These are phyloP conservation scores for Amylostereum areolatum DNA, from an alignment of 1,284 basidiomycete species.

Conservation along the genomic window DNA sequence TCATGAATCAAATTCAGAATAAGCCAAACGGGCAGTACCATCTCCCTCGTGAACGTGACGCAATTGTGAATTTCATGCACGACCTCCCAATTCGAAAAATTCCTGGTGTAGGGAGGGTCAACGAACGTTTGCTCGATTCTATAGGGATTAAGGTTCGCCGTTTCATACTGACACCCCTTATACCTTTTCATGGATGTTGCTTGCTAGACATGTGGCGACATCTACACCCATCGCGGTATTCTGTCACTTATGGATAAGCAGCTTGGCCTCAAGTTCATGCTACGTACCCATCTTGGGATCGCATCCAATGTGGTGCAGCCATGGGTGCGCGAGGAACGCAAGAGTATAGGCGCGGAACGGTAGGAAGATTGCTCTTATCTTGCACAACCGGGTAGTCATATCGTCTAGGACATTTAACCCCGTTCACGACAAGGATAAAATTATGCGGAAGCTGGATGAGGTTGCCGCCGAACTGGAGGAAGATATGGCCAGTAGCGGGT, in stretches of 20 bases:
- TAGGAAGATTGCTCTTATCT: slow-evolving; percentile 22
- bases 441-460: slow-evolving; percentile 72
- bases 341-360: slow-evolving; percentile 89
- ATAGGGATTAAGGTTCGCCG: slow-evolving; percentile 72
- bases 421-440: slow-evolving; percentile 54
- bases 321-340: slow-evolving; percentile 70
- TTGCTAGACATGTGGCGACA: slow-evolving; percentile 78
- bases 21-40: slow-evolving; percentile 92
- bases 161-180: slow-evolving; percentile 1
- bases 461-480: slow-evolving; percentile 75
- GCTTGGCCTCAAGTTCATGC: slow-evolving; percentile 69
- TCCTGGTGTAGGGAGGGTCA: slow-evolving; percentile 84
- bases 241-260: slow-evolving; percentile 82
- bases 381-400: background rate
- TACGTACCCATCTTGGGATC: slow-evolving; percentile 79
- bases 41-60: slow-evolving; percentile 59
- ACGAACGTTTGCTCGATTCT: slow-evolving; percentile 80
- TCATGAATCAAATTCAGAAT: slow-evolving; percentile 44
- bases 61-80: slow-evolving; percentile 70
- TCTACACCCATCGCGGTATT: slow-evolving; percentile 66
- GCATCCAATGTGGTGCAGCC: slow-evolving; percentile 78
- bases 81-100: slow-evolving; percentile 77
- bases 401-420: slow-evolving; percentile 69
- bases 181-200: slow-evolving; percentile 1
- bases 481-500: slow-evolving; percentile 68